Percentiles rank a stretch among this genome's conserved stretches.
These are phyloP conservation scores for Sporormia fimetaria DNA, from an alignment of 495 filamentous ascomycete genomes.

Conservation along the genomic window DNA sequence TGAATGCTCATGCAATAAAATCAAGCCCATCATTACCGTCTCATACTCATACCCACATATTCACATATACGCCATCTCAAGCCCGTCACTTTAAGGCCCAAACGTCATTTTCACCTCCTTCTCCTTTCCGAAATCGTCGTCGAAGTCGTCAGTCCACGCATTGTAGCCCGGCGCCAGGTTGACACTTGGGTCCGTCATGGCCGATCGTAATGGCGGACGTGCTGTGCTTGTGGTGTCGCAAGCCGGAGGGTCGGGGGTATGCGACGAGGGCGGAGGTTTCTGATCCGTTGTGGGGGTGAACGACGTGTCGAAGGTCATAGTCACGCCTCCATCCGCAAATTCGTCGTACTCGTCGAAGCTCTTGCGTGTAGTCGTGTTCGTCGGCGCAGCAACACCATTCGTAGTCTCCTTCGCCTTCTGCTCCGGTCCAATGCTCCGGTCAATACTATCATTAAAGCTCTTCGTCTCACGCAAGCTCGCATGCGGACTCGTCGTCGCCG, in stretches of 20 bases:
- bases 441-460: slow-evolving; percentile 26
- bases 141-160: slow-evolving; percentile 73
- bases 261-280: too few species aligned
- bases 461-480: slow-evolving; percentile 18
- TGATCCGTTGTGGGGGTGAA: too few species aligned
- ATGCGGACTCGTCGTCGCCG: slow-evolving; percentile 9
- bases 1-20: neutral
- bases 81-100: slow-evolving; percentile 11
- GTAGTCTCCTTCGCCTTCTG: too few species aligned
- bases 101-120: slow-evolving; percentile 49
- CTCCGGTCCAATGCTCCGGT: too few species aligned
- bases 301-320: slow-evolving; percentile 25
- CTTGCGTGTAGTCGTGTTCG: neutral
- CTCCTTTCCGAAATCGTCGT: slow-evolving; percentile 44
- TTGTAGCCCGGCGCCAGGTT: slow-evolving; percentile 48
- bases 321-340: slow-evolving; percentile 12
- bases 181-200: slow-evolving; percentile 33
- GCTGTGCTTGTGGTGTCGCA: slow-evolving; percentile 17
- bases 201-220: slow-evolving; percentile 34
- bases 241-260: neutral
- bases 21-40: too few species aligned
- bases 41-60: neutral
- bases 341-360: slow-evolving; percentile 25
- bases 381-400: too few species aligned
- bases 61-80: neutral